phyloP scores from a whole-genome alignment of 1,284 basidiomycete genomes.

The Austroboletus niveus region DNA sequence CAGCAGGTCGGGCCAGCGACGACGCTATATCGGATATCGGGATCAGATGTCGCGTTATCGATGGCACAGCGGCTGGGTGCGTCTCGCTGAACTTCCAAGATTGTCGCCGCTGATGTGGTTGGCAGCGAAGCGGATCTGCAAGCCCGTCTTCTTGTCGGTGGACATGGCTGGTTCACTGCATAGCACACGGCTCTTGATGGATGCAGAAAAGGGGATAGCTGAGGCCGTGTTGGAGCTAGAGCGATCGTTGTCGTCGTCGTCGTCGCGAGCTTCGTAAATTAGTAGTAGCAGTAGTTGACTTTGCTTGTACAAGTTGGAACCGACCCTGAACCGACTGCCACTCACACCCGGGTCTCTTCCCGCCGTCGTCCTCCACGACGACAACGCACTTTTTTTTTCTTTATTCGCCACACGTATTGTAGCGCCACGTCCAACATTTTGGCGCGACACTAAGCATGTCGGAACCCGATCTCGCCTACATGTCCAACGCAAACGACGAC shows the following conservation, averaged over 20 bases:
- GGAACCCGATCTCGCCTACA: constrained; percentile 53
- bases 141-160: constrained; percentile 69
- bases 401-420: not conserved
- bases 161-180: constrained; percentile 52
- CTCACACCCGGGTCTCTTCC: constrained; percentile 7
- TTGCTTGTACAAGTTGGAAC: constrained; percentile 10
- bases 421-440: not conserved
- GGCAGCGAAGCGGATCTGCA: constrained; percentile 59
- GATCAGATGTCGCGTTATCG: constrained; percentile 62
- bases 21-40: constrained; percentile 62
- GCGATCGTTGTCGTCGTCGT: constrained; percentile 8
- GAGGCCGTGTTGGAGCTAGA: constrained; percentile 46
- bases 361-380: constrained; percentile 24
- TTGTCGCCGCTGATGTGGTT: constrained; percentile 1
- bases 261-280: not conserved
- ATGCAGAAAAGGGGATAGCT: constrained; percentile 58
- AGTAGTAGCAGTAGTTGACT: not conserved
- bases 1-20: constrained; percentile 49
- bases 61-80: constrained; percentile 81
- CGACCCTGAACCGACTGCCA: constrained; percentile 33
- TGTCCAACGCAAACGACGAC: constrained; percentile 53
- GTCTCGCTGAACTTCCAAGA: constrained; percentile 17
- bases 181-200: constrained; percentile 46
- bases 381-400: not conserved
- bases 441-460: constrained; percentile 37